Percentiles rank a stretch among this genome's conserved stretches.
These are phyloP conservation scores for Cyclaneusma minus DNA, from an alignment of 2,329 filamentous ascomycete genomes.

Conservation along the genomic window DNA sequence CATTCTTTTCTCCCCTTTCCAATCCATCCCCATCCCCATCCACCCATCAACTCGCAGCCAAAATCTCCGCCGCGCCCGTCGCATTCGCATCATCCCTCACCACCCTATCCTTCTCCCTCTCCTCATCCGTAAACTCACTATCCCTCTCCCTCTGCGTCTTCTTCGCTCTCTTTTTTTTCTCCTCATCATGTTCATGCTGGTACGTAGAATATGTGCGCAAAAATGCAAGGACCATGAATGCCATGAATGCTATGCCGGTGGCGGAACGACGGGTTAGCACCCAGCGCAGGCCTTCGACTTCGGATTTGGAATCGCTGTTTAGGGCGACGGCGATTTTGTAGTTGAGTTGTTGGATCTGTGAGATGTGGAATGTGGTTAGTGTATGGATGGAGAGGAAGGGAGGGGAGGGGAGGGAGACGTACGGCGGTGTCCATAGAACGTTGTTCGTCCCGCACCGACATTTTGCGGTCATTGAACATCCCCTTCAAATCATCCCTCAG, in stretches of 20 bases:
- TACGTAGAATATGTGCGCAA: conserved; percentile 47
- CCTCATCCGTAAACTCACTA: conserved; percentile 15
- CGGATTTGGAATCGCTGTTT: conserved; percentile 79
- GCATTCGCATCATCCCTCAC: conserved; percentile 25
- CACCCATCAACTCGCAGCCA: conserved; percentile 45
- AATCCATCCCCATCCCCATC: no score
- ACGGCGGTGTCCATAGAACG: conserved; percentile 68
- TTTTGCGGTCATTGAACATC: conserved; percentile 91
- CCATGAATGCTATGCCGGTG: conserved; percentile 51
- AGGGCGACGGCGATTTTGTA: conserved; percentile 89
- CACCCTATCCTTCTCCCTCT: conserved; percentile 27
- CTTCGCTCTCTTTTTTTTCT: conserved; percentile 10
- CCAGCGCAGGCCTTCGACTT: conserved; percentile 87
- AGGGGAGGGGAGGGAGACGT: conserved; percentile 17
- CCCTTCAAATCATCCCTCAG: conserved; percentile 87
- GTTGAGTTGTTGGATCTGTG: conserved; percentile 77
- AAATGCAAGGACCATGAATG: conserved; percentile 40
- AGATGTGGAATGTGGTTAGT: conserved; percentile 6
- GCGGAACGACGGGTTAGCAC: conserved; percentile 52
- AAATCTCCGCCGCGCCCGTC: conserved; percentile 38
- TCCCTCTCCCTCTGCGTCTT: conserved; percentile 10
- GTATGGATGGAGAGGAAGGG: conserved; percentile 1
- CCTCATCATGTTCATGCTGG: conserved; percentile 18
- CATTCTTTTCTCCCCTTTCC: no score
- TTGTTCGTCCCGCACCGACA: conserved; percentile 81